A percentile compares a stretch with the other conserved stretches of the same genome.
Evolutionary conservation across 805 yeast genomes (phyloP).

Genomic region (Candida coleopterorum): DNA sequence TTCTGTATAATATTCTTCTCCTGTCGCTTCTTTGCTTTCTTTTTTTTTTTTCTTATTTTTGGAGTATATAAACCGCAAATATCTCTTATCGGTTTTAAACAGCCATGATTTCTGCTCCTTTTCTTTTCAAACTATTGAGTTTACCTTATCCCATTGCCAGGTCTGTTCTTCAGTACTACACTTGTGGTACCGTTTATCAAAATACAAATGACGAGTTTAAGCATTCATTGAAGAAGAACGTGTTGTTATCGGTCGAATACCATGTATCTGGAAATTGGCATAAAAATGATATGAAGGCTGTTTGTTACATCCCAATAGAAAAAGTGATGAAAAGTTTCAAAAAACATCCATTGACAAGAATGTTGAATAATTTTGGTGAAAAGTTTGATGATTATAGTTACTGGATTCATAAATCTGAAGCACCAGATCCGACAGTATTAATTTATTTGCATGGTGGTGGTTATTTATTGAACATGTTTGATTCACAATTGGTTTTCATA

Average conservation of each 20-base stretch:
- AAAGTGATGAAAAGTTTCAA: constrained; percentile 12
- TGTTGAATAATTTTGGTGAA: constrained; percentile 13
- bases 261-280: constrained; percentile 22
- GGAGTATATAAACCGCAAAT: no score
- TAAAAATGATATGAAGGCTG: constrained; percentile 17
- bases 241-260: constrained; percentile 21
- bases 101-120: constrained; percentile 17
- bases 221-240: constrained; percentile 24
- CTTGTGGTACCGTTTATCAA: constrained; percentile 28
- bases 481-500: constrained; percentile 25
- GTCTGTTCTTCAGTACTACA: constrained; percentile 23
- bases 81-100: background rate
- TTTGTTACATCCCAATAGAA: constrained; percentile 20
- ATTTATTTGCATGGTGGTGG: constrained; percentile 40
- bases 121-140: constrained; percentile 17
- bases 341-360: constrained; percentile 10
- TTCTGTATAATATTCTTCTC: no score
- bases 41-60: no score
- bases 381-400: constrained; percentile 21
- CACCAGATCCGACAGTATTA: constrained; percentile 13
- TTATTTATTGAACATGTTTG: constrained; percentile 20
- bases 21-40: no score
- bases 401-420: constrained; percentile 31
- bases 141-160: constrained; percentile 19
- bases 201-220: constrained; percentile 24